Conservation (phyloP, 495 filamentous ascomycete genomes). For the Penicillium longicatenatum region DNA sequence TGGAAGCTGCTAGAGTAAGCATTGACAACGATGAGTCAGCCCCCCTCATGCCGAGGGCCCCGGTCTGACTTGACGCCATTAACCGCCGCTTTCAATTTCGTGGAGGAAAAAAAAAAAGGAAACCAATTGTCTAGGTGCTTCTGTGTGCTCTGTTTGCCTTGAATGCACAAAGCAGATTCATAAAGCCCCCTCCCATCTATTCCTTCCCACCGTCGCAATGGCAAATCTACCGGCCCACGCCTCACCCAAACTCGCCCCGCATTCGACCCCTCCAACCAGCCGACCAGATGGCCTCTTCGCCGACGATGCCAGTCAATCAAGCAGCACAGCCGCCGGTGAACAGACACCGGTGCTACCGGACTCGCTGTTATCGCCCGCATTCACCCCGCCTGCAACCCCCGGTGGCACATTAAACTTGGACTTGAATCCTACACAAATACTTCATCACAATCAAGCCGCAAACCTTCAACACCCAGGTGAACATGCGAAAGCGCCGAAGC, state of each 20-base stretch:
- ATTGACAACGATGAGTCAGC: slow-evolving; percentile 27
- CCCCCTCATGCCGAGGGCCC: slow-evolving; percentile 22
- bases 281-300: slow-evolving; percentile 20
- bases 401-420: slow-evolving; percentile 57
- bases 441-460: slow-evolving; percentile 35
- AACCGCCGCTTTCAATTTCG: background rate
- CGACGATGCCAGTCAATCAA: slow-evolving; percentile 27
- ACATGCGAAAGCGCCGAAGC: slow-evolving; percentile 59
- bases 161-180: background rate
- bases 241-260: slow-evolving; percentile 52
- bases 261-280: slow-evolving; percentile 26
- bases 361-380: slow-evolving; percentile 69
- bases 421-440: slow-evolving; percentile 40
- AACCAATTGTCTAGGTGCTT: background rate
- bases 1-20: slow-evolving; percentile 25
- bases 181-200: background rate
- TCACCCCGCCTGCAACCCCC: slow-evolving; percentile 76
- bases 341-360: slow-evolving; percentile 48
- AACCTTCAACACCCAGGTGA: slow-evolving; percentile 35
- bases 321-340: slow-evolving; percentile 24
- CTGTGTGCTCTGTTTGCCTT: background rate
- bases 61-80: slow-evolving; percentile 21
- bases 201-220: slow-evolving; percentile 37
- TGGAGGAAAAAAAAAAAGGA: background rate
- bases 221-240: slow-evolving; percentile 53